phyloP scores from a whole-genome alignment of 2,329 filamentous ascomycete species.

The Falciphora oryzae region DNA sequence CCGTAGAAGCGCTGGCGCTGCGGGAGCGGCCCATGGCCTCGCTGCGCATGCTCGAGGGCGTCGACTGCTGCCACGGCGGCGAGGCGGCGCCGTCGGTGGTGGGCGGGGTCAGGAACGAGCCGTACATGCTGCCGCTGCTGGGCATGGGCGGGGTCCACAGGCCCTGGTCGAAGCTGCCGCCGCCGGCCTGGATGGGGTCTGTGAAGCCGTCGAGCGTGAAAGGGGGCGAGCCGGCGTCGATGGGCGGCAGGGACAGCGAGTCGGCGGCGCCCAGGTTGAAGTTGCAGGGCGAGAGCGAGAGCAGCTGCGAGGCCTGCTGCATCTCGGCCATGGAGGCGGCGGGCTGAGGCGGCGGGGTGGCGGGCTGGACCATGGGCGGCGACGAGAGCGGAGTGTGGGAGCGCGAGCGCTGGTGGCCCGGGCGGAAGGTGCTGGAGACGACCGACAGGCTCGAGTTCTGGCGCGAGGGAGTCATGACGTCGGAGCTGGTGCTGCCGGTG shows the following conservation, averaged over 20 bases:
- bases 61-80: conserved; percentile 8
- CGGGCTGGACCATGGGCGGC: conserved; percentile 8
- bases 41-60: conserved; percentile 6
- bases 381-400: conserved; percentile 10
- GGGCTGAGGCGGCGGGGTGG: conserved; percentile 2
- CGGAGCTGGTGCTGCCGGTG: conserved; percentile 3
- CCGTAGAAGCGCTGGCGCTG: conserved; percentile 4
- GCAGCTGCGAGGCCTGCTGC: conserved; percentile 3
- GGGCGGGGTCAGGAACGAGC: conserved; percentile 9
- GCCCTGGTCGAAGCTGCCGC: conserved; percentile 6
- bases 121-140: conserved; percentile 7
- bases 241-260: neutral
- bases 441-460: conserved; percentile 3
- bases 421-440: conserved; percentile 1
- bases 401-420: conserved; percentile 8
- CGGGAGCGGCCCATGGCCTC: conserved; percentile 6
- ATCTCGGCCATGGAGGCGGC: conserved; percentile 1
- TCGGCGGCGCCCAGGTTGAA: conserved; percentile 5
- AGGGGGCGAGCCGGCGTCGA: conserved; percentile 2
- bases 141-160: conserved; percentile 10
- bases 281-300: conserved; percentile 9
- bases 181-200: neutral
- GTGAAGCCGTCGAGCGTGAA: conserved; percentile 9
- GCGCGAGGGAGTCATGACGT: conserved; percentile 2
- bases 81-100: conserved; percentile 7